Evolutionary conservation across 805 yeast genomes (phyloP), one percentile per base, ranked within the genome.

Genomic region (Yueomyces sinensis): DNA sequence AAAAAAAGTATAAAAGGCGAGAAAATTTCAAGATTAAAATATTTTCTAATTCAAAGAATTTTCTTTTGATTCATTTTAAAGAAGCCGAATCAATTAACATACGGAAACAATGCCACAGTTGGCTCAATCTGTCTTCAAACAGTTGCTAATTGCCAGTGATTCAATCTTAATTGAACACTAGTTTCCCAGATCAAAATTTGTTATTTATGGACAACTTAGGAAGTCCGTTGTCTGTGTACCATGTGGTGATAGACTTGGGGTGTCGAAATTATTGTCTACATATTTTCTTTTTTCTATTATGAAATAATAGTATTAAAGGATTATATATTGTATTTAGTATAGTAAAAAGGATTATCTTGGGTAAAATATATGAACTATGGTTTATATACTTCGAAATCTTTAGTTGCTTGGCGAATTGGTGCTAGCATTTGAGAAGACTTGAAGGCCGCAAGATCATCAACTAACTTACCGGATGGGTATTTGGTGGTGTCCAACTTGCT

Each of bases 371-470:
- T n/a, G n/a, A n/a, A n/a, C n/a, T n/a, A n/a, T n/a, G n/a, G n/a
- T n/a, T n/a, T n/a, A n/a, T n/a, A n/a, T n/a, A n/a, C n/a, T n/a
- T n/a, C n/a, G n/a, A n/a, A n/a, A n/a, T 51, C 36, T 57, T 55
- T 29, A 54, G 37, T 5, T 93, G 84, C 33, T 50, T n/a, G 54
- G 9, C 91, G 82, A n/a, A 75, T 67, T 1, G 72, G 70, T 0
- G 86, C 78, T 33, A 72, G 47, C 30, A 59, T 61, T 41, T 73
- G 54, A 3, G 54, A 50, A 15, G 72, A 55, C 53, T 78, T 79
- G 65, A 82, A 81, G 19, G 56, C 63, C 2, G 71, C 74, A 18
- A 68, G 52, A 40, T 63, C 59, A 1, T 52, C 49, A 39, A 76
- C 63, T 13, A 56, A 34, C 28, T 54, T 50, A 9, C 81, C 82